Conservation (phyloP, 2,329 filamentous ascomycete genomes). For the Hypoxylon sp. region DNA sequence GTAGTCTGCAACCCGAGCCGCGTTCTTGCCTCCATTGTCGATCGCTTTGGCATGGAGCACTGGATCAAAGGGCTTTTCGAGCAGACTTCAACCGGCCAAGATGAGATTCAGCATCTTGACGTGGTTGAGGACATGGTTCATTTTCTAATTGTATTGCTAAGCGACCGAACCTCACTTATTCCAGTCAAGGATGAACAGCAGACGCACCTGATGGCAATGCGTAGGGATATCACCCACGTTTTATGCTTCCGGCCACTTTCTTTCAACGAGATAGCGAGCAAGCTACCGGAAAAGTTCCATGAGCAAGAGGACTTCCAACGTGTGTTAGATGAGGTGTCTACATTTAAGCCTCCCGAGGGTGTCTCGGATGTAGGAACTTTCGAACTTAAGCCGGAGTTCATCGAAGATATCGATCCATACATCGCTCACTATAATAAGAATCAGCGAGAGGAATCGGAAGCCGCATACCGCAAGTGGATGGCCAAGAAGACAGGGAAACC, state of each 20-base stretch:
- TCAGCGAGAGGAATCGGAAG: slow-evolving; percentile 94
- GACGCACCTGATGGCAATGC: slow-evolving; percentile 79
- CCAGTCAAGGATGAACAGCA: slow-evolving; percentile 76
- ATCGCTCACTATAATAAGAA: slow-evolving; percentile 97
- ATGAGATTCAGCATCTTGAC: slow-evolving; percentile 90
- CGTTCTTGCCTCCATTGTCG: slow-evolving; percentile 89
- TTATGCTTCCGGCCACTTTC: slow-evolving; percentile 97
- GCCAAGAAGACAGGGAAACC: slow-evolving; percentile 89
- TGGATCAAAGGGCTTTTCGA: slow-evolving; percentile 91
- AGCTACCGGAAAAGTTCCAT: slow-evolving; percentile 89
- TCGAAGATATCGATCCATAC: slow-evolving; percentile 94
- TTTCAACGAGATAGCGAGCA: slow-evolving; percentile 90
- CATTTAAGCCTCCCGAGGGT: slow-evolving; percentile 90
- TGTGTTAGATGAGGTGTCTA: slow-evolving; percentile 88
- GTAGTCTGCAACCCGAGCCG: slow-evolving; percentile 87
- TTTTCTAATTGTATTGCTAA: slow-evolving; percentile 89
- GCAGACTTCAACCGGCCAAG: slow-evolving; percentile 79
- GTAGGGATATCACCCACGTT: slow-evolving; percentile 91
- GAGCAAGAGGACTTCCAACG: slow-evolving; percentile 91
- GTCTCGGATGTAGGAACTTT: slow-evolving; percentile 94
- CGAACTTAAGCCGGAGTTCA: slow-evolving; percentile 87
- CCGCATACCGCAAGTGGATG: slow-evolving; percentile 87
- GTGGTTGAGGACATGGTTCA: slow-evolving; percentile 97
- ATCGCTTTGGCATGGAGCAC: slow-evolving; percentile 88
- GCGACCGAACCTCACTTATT: slow-evolving; percentile 86